Conservation (phyloP, 176 grass and related monocot species). For the Calamus simplicifolius region DNA sequence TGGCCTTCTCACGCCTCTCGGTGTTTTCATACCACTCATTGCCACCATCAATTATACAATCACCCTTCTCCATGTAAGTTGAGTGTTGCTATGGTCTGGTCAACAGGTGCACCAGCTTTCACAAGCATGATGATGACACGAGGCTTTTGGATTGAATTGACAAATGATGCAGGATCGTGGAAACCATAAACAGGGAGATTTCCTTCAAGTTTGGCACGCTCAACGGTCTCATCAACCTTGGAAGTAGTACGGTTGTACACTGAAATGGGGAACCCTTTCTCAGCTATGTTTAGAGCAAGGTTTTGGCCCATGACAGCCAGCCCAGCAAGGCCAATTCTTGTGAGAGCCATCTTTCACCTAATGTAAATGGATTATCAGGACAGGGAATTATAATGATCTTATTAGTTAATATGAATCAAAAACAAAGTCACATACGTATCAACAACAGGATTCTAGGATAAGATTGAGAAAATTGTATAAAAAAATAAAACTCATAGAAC, state of each 20-base stretch:
- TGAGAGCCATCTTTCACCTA: conserved; percentile 14
- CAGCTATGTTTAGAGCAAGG: conserved; percentile 11
- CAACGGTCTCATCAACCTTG: conserved; percentile 14
- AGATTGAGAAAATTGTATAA: too few relatives aligned
- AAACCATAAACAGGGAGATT: conserved; percentile 14
- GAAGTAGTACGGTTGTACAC: conserved; percentile 13
- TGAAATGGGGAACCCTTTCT: conserved; percentile 11
- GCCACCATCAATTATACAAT: conserved; percentile 13
- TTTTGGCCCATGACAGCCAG: conserved; percentile 20
- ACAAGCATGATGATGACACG: conserved; percentile 12
- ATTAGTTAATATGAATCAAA: too few relatives aligned
- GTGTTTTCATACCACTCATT: conserved; percentile 16
- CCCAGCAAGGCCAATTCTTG: conserved; percentile 13
- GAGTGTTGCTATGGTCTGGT: conserved; percentile 16
- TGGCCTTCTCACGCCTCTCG: conserved; percentile 4
- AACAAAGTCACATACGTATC: too few relatives aligned
- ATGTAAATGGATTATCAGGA: neutral
- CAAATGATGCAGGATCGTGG: conserved; percentile 13
- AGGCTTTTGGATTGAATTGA: conserved; percentile 14
- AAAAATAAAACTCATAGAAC: too few relatives aligned
- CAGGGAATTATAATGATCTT: too few relatives aligned
- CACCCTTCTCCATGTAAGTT: conserved; percentile 3
- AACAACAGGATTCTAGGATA: too few relatives aligned
- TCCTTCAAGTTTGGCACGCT: conserved; percentile 13
- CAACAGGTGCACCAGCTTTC: conserved; percentile 15